Evolutionary conservation across 495 filamentous ascomycete species (phyloP), one percentile per base, ranked within the genome.

Genomic region (Rostrohypoxylon terebratum): DNA sequence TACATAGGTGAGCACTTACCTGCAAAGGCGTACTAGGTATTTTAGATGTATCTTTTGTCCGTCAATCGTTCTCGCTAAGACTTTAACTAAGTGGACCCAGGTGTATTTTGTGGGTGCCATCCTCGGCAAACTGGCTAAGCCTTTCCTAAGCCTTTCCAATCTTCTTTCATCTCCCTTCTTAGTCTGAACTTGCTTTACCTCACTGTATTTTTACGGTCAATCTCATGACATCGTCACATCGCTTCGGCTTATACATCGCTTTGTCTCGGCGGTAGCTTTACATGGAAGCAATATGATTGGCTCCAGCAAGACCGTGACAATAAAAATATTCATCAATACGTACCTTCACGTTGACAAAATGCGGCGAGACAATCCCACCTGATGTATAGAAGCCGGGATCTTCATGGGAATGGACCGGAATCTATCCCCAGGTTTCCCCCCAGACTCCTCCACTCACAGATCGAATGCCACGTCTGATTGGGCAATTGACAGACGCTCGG

Each of bases 321-420:
- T 59, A 64, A 45, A 23, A 50, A 45, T 33, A 60, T 47, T 40
- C 59, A 38, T 36, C 38, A 10, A 54, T 47, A 33, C 59, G 20
- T 36, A 45, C 10, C 51, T 57, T 67, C 25, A 50, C 31, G 23
- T 54, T 23, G 33, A 58, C 53, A 33, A 28, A 53, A 59, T 58
- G 51, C 69, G 69, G 45, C 34, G 45, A 59, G 45, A 25, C 21
- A 25, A 4, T 33, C 45, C 68, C 69, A 73, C 65, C 66, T 73
- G 61, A 66, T 62, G 20, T 28, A 14, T 40, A 3, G 57, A 31
- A 36, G 8, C 50, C 57, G 61, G 64, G 59, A 40, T 55, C 65
- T 62, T 59, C 33, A 69, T 38, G 53, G 58, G 64, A 65, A 61
- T 58, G 64, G 23, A 31, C 47, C 47, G 25, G 48, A 55, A 45